Conservation (phyloP, 208 protist genomes). For the Porcisia hertigi region DNA sequence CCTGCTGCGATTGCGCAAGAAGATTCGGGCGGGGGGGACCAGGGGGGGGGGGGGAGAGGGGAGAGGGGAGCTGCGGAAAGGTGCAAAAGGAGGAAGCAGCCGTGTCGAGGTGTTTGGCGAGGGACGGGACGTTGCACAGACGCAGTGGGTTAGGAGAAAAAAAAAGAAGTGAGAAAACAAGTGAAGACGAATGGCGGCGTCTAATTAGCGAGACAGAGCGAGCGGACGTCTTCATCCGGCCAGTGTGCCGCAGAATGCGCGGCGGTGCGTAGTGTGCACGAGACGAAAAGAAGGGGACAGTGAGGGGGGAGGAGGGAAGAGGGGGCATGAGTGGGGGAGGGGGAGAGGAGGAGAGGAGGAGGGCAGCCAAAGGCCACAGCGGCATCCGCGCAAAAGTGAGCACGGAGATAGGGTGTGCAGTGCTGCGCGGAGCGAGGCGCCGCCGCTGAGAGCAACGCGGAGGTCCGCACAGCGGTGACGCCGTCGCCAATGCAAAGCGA, state of each 20-base stretch:
- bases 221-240: background rate
- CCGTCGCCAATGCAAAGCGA: no score
- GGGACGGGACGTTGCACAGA: background rate
- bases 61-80: background rate
- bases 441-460: no score
- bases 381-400: background rate
- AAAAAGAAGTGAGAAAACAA: background rate
- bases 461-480: no score
- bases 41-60: background rate
- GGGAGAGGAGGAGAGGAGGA: background rate
- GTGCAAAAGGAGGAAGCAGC: background rate
- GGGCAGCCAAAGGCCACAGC: no score
- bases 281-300: background rate
- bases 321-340: background rate
- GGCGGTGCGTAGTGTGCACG: background rate
- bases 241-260: background rate
- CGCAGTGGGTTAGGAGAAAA: background rate
- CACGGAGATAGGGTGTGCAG: slow-evolving; percentile 2
- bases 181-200: background rate
- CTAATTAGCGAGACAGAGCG: background rate
- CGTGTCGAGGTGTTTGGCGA: background rate
- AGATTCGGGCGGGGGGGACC: background rate
- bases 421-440: no score
- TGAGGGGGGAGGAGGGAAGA: background rate
- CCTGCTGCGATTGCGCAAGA: background rate